A percentile compares a stretch with the other conserved stretches of the same genome.
phyloP scores from a whole-genome alignment of 2,329 filamentous ascomycete species.

The Rugonectria rugulosa region DNA sequence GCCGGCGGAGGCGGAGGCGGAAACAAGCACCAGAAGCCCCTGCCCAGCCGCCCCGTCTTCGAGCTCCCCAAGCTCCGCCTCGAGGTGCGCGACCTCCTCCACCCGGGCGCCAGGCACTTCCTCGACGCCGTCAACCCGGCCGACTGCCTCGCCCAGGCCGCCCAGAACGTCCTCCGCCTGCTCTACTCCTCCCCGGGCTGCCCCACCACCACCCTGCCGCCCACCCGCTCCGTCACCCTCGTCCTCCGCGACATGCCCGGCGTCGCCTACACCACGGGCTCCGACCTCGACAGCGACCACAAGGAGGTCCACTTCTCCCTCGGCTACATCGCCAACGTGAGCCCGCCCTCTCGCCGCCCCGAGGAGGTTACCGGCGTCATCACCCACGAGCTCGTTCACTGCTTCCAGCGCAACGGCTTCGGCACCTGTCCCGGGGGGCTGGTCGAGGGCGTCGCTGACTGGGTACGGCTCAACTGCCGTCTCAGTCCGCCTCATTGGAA shows the following conservation, averaged over 20 bases:
- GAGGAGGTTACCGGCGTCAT: slow-evolving; percentile 83
- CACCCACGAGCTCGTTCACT: slow-evolving; percentile 94
- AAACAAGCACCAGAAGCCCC: not conserved
- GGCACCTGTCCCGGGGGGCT: slow-evolving; percentile 74
- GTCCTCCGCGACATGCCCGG: slow-evolving; percentile 81
- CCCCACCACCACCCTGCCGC: slow-evolving; percentile 54
- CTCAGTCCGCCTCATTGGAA: slow-evolving; percentile 88
- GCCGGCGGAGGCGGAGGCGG: slow-evolving; percentile 9
- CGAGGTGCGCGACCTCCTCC: slow-evolving; percentile 64
- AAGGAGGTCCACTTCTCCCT: slow-evolving; percentile 93
- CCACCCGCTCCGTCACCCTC: slow-evolving; percentile 86
- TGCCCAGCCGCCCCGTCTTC: slow-evolving; percentile 40
- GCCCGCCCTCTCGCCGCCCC: slow-evolving; percentile 49
- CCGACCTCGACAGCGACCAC: slow-evolving; percentile 81
- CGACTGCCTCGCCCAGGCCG: slow-evolving; percentile 66
- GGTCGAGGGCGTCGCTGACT: slow-evolving; percentile 92
- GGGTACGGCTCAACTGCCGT: slow-evolving; percentile 79
- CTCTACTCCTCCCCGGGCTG: slow-evolving; percentile 69
- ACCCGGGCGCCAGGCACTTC: slow-evolving; percentile 71
- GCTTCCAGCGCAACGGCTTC: slow-evolving; percentile 80
- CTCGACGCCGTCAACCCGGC: slow-evolving; percentile 70
- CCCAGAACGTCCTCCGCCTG: slow-evolving; percentile 72
- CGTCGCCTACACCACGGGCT: slow-evolving; percentile 88
- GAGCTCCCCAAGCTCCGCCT: slow-evolving; percentile 64
- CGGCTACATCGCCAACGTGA: slow-evolving; percentile 69